Percentiles rank a stretch among this genome's conserved stretches.
Conservation (phyloP, 495 filamentous ascomycete genomes). For the Niebla homalea region DNA sequence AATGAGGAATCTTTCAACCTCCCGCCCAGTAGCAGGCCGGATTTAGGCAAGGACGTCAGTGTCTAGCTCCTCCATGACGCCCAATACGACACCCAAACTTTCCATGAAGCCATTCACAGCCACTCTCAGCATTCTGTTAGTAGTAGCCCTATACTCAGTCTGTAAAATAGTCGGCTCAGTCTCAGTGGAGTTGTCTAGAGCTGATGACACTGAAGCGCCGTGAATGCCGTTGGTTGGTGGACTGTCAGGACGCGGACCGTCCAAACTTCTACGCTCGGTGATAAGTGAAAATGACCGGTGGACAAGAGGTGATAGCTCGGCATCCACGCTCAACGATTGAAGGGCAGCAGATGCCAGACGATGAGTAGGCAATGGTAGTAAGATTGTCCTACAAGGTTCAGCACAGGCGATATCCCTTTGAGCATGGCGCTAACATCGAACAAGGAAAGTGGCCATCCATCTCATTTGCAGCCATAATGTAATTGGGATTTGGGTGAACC, state of each 20-base stretch:
- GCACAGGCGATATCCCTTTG: background rate
- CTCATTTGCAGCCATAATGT: conserved; percentile 14
- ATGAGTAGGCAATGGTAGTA: conserved; percentile 70
- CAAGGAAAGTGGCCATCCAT: conserved; percentile 50
- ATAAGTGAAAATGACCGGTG: conserved; percentile 52
- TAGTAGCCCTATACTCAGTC: conserved; percentile 74
- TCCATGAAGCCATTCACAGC: conserved; percentile 98
- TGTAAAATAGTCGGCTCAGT: conserved; percentile 45
- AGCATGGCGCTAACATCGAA: conserved; percentile 42
- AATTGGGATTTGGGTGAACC: background rate
- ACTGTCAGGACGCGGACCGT: background rate
- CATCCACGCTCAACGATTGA: conserved; percentile 67
- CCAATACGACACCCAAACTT: conserved; percentile 66
- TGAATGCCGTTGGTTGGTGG: conserved; percentile 6
- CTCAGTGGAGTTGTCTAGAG: conserved; percentile 13
- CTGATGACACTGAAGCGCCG: too few species aligned
- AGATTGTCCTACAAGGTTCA: conserved; percentile 45
- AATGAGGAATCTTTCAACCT: too few species aligned
- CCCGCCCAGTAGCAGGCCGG: background rate
- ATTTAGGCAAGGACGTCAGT: conserved; percentile 51
- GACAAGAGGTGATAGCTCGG: conserved; percentile 76
- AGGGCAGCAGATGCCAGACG: conserved; percentile 68
- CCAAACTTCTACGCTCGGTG: conserved; percentile 11
- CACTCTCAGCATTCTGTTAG: conserved; percentile 90
- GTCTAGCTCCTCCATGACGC: conserved; percentile 81